Evolutionary conservation across 2,329 filamentous ascomycete genomes (phyloP).

Genomic region (Aspergillus sp.): DNA sequence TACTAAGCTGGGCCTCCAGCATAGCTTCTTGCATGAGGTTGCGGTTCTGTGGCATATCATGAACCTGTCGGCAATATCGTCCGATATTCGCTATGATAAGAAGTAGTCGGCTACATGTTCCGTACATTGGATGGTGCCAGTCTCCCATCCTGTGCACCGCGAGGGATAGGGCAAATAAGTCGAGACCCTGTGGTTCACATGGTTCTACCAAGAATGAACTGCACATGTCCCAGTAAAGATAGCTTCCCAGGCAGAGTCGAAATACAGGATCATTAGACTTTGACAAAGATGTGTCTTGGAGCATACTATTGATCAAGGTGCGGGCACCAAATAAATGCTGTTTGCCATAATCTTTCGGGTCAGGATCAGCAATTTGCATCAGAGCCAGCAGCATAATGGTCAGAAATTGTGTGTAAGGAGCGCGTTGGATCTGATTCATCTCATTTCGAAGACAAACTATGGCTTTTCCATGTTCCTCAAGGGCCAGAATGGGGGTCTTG

Average conservation of each 20-base stretch:
- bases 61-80: conserved; percentile 8
- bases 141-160: conserved; percentile 7
- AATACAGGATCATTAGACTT: conserved; percentile 3
- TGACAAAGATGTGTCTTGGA: conserved; percentile 5
- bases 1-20: conserved; percentile 6
- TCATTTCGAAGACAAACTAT: conserved; percentile 8
- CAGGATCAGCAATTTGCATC: conserved; percentile 3
- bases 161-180: conserved; percentile 2
- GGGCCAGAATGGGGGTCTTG: conserved; percentile 1
- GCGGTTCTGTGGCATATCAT: conserved; percentile 5
- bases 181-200: conserved; percentile 1
- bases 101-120: conserved; percentile 6
- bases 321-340: conserved; percentile 10
- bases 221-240: conserved; percentile 12
- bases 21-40: conserved; percentile 5
- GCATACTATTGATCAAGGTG: conserved; percentile 8
- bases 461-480: conserved; percentile 14
- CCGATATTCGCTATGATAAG: conserved; percentile 7
- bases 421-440: conserved; percentile 1
- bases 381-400: conserved; percentile 7
- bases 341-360: conserved; percentile 8
- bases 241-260: conserved; percentile 7
- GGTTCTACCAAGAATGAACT: conserved; percentile 8
- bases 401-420: conserved; percentile 3
- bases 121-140: conserved; percentile 11